Base-by-base conservation (phyloP, 2,329 filamentous ascomycete genomes). In the Colletotrichum karsti region DNA sequence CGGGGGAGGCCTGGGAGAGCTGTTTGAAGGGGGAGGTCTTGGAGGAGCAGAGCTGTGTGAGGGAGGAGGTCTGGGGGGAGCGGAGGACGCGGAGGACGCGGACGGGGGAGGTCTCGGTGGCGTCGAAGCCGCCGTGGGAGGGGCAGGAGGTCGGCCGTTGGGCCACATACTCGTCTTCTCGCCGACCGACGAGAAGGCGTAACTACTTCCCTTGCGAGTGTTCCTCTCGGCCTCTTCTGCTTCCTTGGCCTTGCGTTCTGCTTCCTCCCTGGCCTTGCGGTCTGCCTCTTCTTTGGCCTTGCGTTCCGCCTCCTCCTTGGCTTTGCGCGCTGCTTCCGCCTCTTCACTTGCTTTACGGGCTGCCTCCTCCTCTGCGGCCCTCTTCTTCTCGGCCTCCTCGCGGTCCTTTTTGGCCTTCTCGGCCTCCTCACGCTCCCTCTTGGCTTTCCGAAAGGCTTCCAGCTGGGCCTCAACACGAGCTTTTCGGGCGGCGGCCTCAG, bases 141-240 rank as follows among this genome's bases (percentile, higher is more conserved):
- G 73, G 37, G 78, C 76, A 42, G 78, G 83, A 62, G 84, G 89
- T 70, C 84, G 86, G 72, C 86, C 89, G 73, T 86, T 89, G 6
- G 91, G 90, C 87, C 91, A 93, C 72, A 90, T 90, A 78, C 89
- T 92, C 55, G 86, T 90, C 79, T 86, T 90, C 78, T 93, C 91
- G 56, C 91, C 91, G 22, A 91, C 87, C 33, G 88, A 86, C 61
- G 87, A 89, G 78, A 83, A 91, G 64, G 89, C 89, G 73, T 91
- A 91, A n/a, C 84, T 83, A 71, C 82, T 85, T 42, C 82, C 79
- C 69, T 83, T 82, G 69, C 85, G 82, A 48, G 73, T 64, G 53
- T 76, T 73, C 51, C 73, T 76, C 33, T 59, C 66, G 56, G 74
- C 67, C 69, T 73, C 69, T 70, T 76, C 73, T 35, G 74, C 70